A percentile compares a stretch with the other conserved stretches of the same genome.
These are phyloP conservation scores for Camptophora hylomeconis DNA, from an alignment of 2,329 filamentous ascomycete genomes.

Conservation along the genomic window DNA sequence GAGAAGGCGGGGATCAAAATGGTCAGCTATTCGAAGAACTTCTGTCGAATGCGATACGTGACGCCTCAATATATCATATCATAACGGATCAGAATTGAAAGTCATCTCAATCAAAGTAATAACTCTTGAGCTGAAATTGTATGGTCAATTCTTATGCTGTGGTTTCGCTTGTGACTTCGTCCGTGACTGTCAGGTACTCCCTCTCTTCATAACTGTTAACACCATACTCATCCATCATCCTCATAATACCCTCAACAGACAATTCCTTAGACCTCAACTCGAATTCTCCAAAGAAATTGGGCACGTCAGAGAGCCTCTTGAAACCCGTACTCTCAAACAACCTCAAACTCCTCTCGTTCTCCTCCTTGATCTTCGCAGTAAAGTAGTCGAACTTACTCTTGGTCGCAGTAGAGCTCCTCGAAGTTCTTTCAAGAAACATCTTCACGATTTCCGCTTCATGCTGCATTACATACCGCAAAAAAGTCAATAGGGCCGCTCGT, in stretches of 20 bases:
- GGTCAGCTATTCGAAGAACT: no score
- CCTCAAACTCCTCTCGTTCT: conserved; percentile 42
- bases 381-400: conserved; percentile 31
- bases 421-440: conserved; percentile 34
- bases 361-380: conserved; percentile 48
- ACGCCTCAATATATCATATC: no score
- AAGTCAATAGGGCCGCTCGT: conserved; percentile 48
- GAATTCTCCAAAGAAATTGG: conserved; percentile 57
- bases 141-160: no score
- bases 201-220: conserved; percentile 27
- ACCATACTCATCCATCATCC: conserved; percentile 20
- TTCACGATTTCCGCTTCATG: conserved; percentile 42
- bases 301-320: conserved; percentile 30
- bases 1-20: no score
- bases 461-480: conserved; percentile 54
- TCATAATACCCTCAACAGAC: conserved; percentile 19
- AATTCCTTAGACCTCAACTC: conserved; percentile 37
- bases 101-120: no score
- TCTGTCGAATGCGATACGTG: no score
- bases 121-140: no score
- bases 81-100: no score
- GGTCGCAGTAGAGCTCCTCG: conserved; percentile 6
- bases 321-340: conserved; percentile 52
- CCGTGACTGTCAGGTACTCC: conserved; percentile 22
- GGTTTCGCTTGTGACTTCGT: no score